These are phyloP conservation scores for Brassica balearica DNA, from an alignment of 441 rosid genomes.

Conservation along the genomic window DNA sequence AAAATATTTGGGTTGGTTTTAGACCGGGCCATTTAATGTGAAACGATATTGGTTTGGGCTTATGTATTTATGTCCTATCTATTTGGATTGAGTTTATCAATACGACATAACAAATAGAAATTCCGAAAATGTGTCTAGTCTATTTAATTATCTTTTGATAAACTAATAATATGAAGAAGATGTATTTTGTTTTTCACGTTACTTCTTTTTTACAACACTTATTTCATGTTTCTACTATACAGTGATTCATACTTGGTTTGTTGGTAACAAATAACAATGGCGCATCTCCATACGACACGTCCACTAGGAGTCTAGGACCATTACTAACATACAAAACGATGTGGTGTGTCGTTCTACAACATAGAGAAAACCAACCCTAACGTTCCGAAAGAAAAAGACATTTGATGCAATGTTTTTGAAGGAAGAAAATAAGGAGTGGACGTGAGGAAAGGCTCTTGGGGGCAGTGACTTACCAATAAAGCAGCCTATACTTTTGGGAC, in stretches of 20 bases:
- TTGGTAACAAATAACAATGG: conserved; percentile 4
- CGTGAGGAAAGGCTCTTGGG: conserved; percentile 17
- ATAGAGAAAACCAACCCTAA: not conserved
- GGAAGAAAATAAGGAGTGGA: not conserved
- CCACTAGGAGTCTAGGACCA: conserved; percentile 12
- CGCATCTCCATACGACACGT: conserved; percentile 6
- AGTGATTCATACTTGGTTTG: not conserved
- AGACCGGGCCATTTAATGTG: not conserved
- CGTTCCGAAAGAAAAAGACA: conserved; percentile 16
- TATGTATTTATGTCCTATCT: not conserved
- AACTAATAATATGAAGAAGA: not conserved
- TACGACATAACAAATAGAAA: not conserved
- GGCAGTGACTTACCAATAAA: conserved; percentile 27
- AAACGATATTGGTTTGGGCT: not conserved
- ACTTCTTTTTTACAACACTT: not conserved
- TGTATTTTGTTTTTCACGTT: too few species aligned
- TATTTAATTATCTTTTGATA: not conserved
- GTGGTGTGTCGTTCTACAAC: not conserved
- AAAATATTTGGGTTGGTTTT: not conserved
- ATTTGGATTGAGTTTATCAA: not conserved
- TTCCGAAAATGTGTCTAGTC: not conserved
- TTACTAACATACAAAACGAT: not conserved
- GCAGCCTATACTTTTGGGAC: conserved; percentile 31
- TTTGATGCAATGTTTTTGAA: not conserved
- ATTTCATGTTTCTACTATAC: not conserved